Conservation (phyloP, 176 grass and related monocot species). For the Oryza glaberrima region DNA sequence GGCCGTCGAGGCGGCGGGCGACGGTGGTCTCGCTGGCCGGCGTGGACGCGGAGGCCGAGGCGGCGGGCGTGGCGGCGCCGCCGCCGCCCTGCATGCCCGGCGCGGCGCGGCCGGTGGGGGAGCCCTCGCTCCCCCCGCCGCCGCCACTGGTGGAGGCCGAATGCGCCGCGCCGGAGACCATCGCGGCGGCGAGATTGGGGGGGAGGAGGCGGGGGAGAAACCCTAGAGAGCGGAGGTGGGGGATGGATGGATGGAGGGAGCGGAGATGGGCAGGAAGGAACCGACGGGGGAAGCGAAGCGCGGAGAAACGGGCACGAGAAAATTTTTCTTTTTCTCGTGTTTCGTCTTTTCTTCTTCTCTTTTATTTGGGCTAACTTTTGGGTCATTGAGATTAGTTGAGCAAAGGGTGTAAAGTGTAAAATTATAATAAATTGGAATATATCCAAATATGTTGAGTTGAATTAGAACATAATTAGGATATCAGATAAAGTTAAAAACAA, state of each 20-base stretch:
- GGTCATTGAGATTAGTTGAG: not conserved
- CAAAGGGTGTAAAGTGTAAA: too few species aligned
- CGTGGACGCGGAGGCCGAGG: constrained; percentile 59
- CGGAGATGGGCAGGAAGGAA: not conserved
- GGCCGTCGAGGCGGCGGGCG: constrained; percentile 64
- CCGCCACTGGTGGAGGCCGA: constrained; percentile 72
- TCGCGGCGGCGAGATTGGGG: constrained; percentile 30
- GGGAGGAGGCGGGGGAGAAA: constrained; percentile 33
- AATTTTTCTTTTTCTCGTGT: constrained; percentile 2
- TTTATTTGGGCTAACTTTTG: not conserved
- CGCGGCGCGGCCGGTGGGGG: constrained; percentile 54
- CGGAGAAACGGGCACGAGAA: constrained; percentile 45
- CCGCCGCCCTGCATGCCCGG: constrained; percentile 3
- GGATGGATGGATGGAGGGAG: constrained; percentile 20
- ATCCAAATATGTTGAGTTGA: too few species aligned
- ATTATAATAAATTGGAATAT: too few species aligned
- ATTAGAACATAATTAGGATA: too few species aligned
- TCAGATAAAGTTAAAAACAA: too few species aligned
- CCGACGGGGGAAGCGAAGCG: constrained; percentile 39
- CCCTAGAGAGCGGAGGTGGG: constrained; percentile 51
- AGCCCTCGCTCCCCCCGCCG: constrained; percentile 52
- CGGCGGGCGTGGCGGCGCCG: constrained; percentile 36
- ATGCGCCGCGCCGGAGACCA: constrained; percentile 48
- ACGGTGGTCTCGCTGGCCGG: constrained; percentile 78
- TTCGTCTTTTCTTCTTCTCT: not conserved